Evolutionary conservation across 148 eudicot species (phyloP), one percentile per base, ranked within the genome.

Genomic region (Camellia granthamiana): DNA sequence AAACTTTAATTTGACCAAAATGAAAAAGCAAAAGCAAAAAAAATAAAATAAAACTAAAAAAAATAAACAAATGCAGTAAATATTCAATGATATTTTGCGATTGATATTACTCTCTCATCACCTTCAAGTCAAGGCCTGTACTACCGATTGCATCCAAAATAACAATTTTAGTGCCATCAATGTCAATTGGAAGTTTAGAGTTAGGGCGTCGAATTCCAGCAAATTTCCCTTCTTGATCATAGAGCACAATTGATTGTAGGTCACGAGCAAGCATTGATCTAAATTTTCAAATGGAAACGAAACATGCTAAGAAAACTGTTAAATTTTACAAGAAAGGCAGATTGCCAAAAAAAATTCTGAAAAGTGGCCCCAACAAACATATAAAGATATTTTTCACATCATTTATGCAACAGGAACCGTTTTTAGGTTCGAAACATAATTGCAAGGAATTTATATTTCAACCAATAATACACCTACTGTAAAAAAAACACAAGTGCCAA

Each of bases 211-310:
- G 84, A 67, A 94, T 88, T 72, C 99, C 98, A 18, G 84, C 94
- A 84, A 97, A 94, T 87, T 94, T 97, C 61, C 99, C 98, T 84
- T 91, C 91, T 85, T 84, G 92, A 84, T 94, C 99, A 84, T 97
- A 97, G 73, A 93, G 89, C 81, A 97, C 95, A 64, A 97, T 80
- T 8, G 99, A 94, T 77, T 94, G 99, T 75, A 97, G 86, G 83
- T 96, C 99, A 78, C 98, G 99, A 60, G 97, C 95, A 81, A 96
- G 93, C 99, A 96, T 93, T 21, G 99, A 96, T 90, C 97, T 95
- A 89, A 77, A 72, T 54, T 12, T 69, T 63, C 30, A 80, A 46
- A 23, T 4, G 51, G 65, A 64, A 77, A 59, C 51, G 77, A 55
- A 18, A 52, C 49, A 71, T 23, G 66, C 56, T 23, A 56, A 44